Evolutionary conservation across 371 early-diverging fungal species (phyloP).

Genomic region (Chytridium lagenaria): DNA sequence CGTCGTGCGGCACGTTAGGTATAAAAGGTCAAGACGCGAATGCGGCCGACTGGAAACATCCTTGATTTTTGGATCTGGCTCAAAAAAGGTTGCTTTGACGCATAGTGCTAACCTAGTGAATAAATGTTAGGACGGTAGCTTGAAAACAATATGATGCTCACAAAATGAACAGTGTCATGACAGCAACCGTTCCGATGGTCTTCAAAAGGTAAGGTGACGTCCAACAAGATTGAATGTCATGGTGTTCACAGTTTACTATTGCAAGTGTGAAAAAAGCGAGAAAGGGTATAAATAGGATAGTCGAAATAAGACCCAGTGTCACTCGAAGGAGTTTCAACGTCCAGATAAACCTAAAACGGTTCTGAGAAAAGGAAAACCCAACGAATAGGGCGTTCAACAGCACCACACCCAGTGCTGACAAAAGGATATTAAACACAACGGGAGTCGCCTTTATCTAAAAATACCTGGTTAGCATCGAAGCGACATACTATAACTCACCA

Average conservation of each 20-base stretch:
- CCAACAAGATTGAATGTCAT: slow-evolving; percentile 32
- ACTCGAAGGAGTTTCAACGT: slow-evolving; percentile 46
- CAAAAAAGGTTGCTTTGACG: slow-evolving; percentile 47
- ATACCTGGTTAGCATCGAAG: neutral
- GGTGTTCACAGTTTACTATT: slow-evolving; percentile 27
- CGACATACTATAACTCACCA: slow-evolving; percentile 20
- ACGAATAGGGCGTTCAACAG: slow-evolving; percentile 41
- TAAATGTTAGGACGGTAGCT: neutral
- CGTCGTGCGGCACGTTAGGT: slow-evolving; percentile 36
- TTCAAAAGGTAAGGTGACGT: slow-evolving; percentile 15
- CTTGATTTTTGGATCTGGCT: slow-evolving; percentile 44
- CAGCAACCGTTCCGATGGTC: slow-evolving; percentile 26
- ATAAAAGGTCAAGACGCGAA: slow-evolving; percentile 42
- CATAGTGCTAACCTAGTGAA: slow-evolving; percentile 33
- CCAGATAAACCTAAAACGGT: slow-evolving; percentile 50
- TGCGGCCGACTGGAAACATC: slow-evolving; percentile 44
- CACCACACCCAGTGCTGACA: slow-evolving; percentile 28
- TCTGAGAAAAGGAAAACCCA: slow-evolving; percentile 45
- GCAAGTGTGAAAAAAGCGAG: slow-evolving; percentile 31
- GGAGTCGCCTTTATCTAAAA: slow-evolving; percentile 11
- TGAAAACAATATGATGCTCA: slow-evolving; percentile 14
- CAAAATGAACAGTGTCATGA: slow-evolving; percentile 36
- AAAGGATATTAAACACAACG: slow-evolving; percentile 26
- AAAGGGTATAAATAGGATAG: slow-evolving; percentile 43
- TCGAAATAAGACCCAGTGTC: slow-evolving; percentile 42